Conservation (phyloP, 495 filamentous ascomycete species). For the Chaetomidium leptoderma region DNA sequence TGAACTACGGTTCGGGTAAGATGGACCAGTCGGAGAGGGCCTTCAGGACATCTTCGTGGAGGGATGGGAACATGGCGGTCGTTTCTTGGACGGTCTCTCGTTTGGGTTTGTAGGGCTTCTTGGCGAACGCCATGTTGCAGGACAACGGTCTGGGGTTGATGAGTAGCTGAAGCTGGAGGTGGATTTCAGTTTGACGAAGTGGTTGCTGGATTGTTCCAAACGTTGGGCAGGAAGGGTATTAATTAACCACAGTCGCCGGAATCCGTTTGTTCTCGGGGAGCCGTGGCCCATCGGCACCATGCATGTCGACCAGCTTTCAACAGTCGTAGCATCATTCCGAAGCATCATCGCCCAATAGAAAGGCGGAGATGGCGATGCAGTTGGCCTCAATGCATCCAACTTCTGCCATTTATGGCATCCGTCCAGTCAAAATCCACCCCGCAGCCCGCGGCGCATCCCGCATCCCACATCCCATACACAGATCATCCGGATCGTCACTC, state of each 20-base stretch:
- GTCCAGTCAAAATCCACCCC: too few species aligned
- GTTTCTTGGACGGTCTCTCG: neutral
- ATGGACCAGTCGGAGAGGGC: neutral
- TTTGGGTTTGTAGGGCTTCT: neutral
- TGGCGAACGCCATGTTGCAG: neutral
- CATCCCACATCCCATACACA: too few species aligned
- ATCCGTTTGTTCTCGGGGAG: neutral
- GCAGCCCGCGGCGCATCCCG: too few species aligned
- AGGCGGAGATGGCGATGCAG: too few species aligned
- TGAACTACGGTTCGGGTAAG: neutral
- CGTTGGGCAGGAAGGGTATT: neutral
- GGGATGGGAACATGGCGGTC: conserved; percentile 3
- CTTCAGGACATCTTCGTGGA: conserved; percentile 1
- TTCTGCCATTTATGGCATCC: too few species aligned
- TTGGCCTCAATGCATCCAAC: too few species aligned
- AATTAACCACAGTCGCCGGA: neutral
- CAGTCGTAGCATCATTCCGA: too few species aligned
- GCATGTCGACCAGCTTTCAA: neutral
- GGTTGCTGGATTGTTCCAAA: neutral
- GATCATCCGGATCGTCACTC: too few species aligned
- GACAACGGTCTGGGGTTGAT: neutral
- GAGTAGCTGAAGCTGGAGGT: neutral
- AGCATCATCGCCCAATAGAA: too few species aligned
- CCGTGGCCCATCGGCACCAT: neutral
- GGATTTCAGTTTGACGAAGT: too few species aligned